These are phyloP conservation scores for Gonapodya sp. DNA, from an alignment of 192 early-diverging fungal genomes.

Conservation along the genomic window DNA sequence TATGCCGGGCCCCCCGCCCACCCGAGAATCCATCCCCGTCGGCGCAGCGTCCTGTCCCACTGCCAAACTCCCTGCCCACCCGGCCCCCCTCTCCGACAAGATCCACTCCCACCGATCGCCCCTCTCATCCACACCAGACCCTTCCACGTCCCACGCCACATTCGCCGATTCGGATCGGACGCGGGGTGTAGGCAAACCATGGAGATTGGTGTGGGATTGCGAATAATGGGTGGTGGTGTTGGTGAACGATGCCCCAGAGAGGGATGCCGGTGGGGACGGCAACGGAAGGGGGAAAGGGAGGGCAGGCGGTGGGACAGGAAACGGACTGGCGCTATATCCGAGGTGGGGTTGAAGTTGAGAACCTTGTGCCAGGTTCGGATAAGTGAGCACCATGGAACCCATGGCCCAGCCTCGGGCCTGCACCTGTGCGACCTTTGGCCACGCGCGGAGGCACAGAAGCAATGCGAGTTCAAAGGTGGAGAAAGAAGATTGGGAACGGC, in stretches of 20 bases:
- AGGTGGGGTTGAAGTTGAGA: constrained; percentile 14
- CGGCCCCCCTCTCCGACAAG: neutral
- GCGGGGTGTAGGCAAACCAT: constrained; percentile 21
- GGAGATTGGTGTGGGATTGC: too few relatives aligned
- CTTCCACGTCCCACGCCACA: neutral
- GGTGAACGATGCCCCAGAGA: constrained; percentile 15
- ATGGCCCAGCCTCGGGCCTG: constrained; percentile 26
- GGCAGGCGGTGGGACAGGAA: too few relatives aligned
- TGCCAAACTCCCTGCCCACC: neutral
- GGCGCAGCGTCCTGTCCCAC: neutral
- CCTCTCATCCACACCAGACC: neutral
- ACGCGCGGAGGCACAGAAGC: constrained; percentile 57
- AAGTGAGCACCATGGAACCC: constrained; percentile 19
- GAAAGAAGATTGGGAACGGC: constrained; percentile 65
- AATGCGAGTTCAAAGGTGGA: constrained; percentile 70
- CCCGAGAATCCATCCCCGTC: too few relatives aligned
- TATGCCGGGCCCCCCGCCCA: too few relatives aligned
- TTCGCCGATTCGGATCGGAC: neutral
- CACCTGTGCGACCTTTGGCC: constrained; percentile 29
- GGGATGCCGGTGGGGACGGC: constrained; percentile 11
- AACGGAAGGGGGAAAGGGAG: too few relatives aligned
- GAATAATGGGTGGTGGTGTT: too few relatives aligned
- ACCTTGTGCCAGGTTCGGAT: too few relatives aligned
- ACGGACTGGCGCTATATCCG: neutral
- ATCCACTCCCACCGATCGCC: neutral